Percentiles rank a stretch among this genome's conserved stretches.
Evolutionary conservation across 495 filamentous ascomycete species (phyloP).

Genomic region (Penicillium arizonense): DNA sequence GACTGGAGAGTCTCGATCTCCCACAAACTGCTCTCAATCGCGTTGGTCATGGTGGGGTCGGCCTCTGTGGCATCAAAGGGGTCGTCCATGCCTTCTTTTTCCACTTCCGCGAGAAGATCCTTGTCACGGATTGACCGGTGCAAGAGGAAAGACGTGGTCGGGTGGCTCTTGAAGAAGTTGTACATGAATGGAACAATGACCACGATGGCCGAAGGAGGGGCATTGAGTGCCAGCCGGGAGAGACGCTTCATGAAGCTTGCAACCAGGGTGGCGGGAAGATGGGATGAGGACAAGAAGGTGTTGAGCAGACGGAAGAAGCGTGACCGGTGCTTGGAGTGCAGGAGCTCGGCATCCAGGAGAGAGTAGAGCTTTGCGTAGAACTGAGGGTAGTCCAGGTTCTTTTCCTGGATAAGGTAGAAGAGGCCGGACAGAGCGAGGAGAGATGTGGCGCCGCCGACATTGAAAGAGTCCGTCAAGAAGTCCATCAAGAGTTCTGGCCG

Average conservation of each 20-base stretch:
- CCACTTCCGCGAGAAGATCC: conserved; percentile 53
- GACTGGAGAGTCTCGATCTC: conserved; percentile 85
- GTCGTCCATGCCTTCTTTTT: conserved; percentile 70
- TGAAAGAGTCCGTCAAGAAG: conserved; percentile 90
- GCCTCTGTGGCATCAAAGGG: conserved; percentile 71
- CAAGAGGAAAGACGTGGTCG: conserved; percentile 91
- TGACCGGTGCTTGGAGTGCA: conserved; percentile 92
- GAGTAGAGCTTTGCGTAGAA: conserved; percentile 96
- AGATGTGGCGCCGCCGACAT: conserved; percentile 79
- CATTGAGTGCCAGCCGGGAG: conserved; percentile 74
- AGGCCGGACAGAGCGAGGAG: conserved; percentile 88
- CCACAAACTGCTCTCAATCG: conserved; percentile 93
- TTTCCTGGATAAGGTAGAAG: conserved; percentile 89
- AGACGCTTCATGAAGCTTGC: conserved; percentile 96
- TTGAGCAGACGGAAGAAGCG: conserved; percentile 91
- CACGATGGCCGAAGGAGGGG: conserved; percentile 85
- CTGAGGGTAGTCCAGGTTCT: conserved; percentile 92
- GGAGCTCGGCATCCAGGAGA: conserved; percentile 74
- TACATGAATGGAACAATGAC: conserved; percentile 90
- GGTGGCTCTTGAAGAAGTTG: conserved; percentile 89
- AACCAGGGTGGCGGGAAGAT: conserved; percentile 85
- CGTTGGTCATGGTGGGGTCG: conserved; percentile 81
- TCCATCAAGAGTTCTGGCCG: conserved; percentile 92
- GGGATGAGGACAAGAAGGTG: conserved; percentile 87
- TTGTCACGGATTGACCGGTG: conserved; percentile 68